Evolutionary conservation across 495 filamentous ascomycete species (phyloP), one percentile per base, ranked within the genome.

Genomic region (Saxophila tyrrhenica): DNA sequence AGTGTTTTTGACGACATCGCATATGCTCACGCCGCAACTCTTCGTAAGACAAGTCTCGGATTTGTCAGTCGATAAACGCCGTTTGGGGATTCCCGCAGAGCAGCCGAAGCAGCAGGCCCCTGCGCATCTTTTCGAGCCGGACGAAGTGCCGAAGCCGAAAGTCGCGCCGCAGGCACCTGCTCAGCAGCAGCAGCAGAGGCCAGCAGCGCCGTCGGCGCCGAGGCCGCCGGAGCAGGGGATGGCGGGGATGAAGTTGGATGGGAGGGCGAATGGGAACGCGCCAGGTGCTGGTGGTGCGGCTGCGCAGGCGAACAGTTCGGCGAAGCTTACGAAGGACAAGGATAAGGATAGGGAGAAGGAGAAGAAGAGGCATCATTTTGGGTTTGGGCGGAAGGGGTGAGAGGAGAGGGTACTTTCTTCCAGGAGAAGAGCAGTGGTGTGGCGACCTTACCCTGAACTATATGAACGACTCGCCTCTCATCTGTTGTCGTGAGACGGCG

Each of bases 1-100:
- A 59, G 75, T 95, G n/a, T 90, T 89, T 69, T 77, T 98, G 13
- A 84, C 82, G n/a, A 90, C 87, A 0, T 86, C 80, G 13, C 91
- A 98, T 67, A 94, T 97, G 86, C 72, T 94, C 21, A 87, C 79
- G 3, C 89, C 92, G 1, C 71, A 75, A 22, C 70, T 94, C 5
- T 98, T 85, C 67, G 65, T 97, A 39, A 75, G 81, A 25, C 92
- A 98, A 62, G 70, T 98, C 3, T 78, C 81, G 35, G 87, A 91
- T 59, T 73, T 96, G 43, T 82, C 82, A 52, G 72, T 77, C 19
- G 86, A 88, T 61, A 83, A 82, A 65, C 73, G 86, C 39, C 73
- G 78, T 15, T 73, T 98, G 13, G 78, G 87, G 62, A 78, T 97
- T 39, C 92, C 92, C 1, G 76, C 81, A 25, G 91, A 97, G 61